These are phyloP conservation scores for Plasmodium adleri DNA, from an alignment of 169 alveolate genomes.

Conservation along the genomic window DNA sequence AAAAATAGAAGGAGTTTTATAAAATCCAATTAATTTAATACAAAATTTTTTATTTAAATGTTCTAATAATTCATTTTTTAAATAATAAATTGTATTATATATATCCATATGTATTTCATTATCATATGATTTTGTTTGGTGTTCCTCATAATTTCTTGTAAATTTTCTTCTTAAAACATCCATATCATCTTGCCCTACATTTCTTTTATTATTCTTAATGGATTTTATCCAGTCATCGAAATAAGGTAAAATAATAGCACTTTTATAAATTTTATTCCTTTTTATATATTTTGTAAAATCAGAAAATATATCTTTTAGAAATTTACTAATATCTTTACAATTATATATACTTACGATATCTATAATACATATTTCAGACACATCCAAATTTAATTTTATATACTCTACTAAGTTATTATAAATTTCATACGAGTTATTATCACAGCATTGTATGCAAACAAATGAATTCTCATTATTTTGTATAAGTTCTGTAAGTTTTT, in stretches of 20 bases:
- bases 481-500: slow-evolving; percentile 14
- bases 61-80: slow-evolving; percentile 59
- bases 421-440: slow-evolving; percentile 58
- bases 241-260: slow-evolving; percentile 53
- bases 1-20: slow-evolving; percentile 20
- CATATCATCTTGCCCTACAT: too few species aligned
- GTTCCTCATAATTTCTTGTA: neutral
- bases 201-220: slow-evolving; percentile 10
- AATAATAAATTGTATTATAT: slow-evolving; percentile 53
- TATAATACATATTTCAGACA: slow-evolving; percentile 18
- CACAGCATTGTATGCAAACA: slow-evolving; percentile 31
- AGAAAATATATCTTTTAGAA: slow-evolving; percentile 47
- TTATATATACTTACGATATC: slow-evolving; percentile 68
- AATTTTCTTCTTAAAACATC: neutral
- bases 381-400: slow-evolving; percentile 37
- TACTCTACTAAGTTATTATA: slow-evolving; percentile 41
- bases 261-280: slow-evolving; percentile 30
- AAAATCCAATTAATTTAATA: slow-evolving; percentile 67
- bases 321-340: slow-evolving; percentile 34
- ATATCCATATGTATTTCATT: slow-evolving; percentile 35
- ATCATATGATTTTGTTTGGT: slow-evolving; percentile 8
- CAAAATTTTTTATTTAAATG: slow-evolving; percentile 19
- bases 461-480: slow-evolving; percentile 14
- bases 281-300: slow-evolving; percentile 60
- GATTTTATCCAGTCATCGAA: slow-evolving; percentile 64